Evolutionary conservation across 257 asterid genomes (phyloP), one percentile per base, ranked within the genome.

Genomic region (Lycium barbarum): DNA sequence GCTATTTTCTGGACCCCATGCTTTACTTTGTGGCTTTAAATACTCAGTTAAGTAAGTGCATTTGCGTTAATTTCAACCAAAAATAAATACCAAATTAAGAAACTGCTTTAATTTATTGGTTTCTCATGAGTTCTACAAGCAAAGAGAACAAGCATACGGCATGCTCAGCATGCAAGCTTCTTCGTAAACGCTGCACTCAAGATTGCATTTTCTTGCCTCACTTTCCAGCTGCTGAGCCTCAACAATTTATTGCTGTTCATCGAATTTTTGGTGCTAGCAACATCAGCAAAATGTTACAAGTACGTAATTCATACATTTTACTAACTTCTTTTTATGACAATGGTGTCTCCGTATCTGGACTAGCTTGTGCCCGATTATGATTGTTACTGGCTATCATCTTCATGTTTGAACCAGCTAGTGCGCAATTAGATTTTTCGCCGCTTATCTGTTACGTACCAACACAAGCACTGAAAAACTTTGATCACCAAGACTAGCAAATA

Each of bases 241-340:
- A 89, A 61, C 86, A 85, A 22, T 89, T 90, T 61, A 88, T 88
- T 2, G 90, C 89, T 62, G 90, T 88, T 68, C 92, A 90, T 79
- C 78, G 88, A 33, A 15, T 90, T 51, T 89, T 89, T 53, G 93
- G 93, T 20, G 93, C 93, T 81, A 90, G 93, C 67, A 89, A 90
- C 83, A 81, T 90, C 82, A 86, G 84, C 73, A 89, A 88, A 85
- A 87, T 87, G 79, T 83, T 90, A 61, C 91, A 85, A 85, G 90
- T 88, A 89, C 84, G 26, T 51, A 15, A 1, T 68, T n/a, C 65
- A n/a, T 6, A 26, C 33, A 1, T 51, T 51, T 2, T 15, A 15
- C 17, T 40, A 40, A 40, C 6, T 6, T 40, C 45, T 40, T 6
- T 40, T 40, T 40, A 40, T 40, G 6, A 40, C 45, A 6, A 3